Evolutionary conservation across 768 basidiomycete genomes (phyloP), one percentile per base, ranked within the genome.

Genomic region (Leucocoprinus sp.): DNA sequence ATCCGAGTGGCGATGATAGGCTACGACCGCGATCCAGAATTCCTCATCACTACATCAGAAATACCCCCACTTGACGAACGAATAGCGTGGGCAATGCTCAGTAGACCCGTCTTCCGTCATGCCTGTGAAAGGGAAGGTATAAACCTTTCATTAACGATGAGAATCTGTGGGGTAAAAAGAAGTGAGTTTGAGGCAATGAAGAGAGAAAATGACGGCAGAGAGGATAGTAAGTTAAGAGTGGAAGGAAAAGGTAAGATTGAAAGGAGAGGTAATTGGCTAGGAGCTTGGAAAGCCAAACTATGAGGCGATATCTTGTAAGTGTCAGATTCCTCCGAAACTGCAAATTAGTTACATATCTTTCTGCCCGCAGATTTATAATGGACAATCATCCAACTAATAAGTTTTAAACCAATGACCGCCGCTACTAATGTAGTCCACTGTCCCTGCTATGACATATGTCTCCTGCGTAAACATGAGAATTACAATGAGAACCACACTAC

Each of bases 1-100:
- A 73, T 76, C 19, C 60, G 64, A 7, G 63, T 65, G 1, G 71
- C 75, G 15, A 63, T 53, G 8, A 61, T 75, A 33, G 75, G 68
- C 4, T 75, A 74, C 48, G 65, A 58, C 0, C 68, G 64, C 3
- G 50, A 57, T 15, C 70, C 74, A 3, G 67, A 71, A 22, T 76
- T 74, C 46, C 70, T 72, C 37, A 55, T 72, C 0, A 45, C 59
- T 1, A 57, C 66, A 6, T 64, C 68, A 1, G 60, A 58, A 1
- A 57, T 60, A 4, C 65, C 67, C 4, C 60, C 58, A 1, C 58
- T 48, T 5, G 64, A 70, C 14, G 59, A 62, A 38, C 53, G 68
- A n/a, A 65, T 75, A 23, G 71, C 72, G 9, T 72, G 68, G 66
- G 63, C 66, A 4, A 53, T 75, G 42, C 34, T 70, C 5, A 63